Evolutionary conservation across 371 early-diverging fungal genomes (phyloP), one percentile per base, ranked within the genome.

Genomic region (Rhizopus arrhizus): DNA sequence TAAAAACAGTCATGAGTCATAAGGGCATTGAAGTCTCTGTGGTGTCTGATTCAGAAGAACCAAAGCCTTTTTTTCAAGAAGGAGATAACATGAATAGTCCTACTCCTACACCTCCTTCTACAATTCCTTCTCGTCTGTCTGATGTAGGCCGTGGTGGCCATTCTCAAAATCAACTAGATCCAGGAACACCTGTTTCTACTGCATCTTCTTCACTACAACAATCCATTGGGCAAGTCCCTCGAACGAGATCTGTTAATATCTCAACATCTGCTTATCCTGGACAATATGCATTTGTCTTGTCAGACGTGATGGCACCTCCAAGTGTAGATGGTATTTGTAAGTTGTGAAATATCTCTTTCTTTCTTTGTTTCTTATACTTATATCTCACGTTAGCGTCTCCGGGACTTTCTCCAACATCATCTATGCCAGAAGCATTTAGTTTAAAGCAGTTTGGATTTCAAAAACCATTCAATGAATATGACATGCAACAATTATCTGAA

Each of bases 391-490:
- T 48, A 64, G 64, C 52, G 4, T 60, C 65, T 40, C 56, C 71
- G 1, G 59, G 64, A 0, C 61, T 68, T 34, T 67, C 67, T 41
- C 71, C 71, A 16, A 68, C 72, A n/a, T 48, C 48, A 33, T 65
- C 61, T 29, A 68, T 62, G 60, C 58, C 65, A 9, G 80, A 79
- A 58, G 77, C 74, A 8, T 80, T 80, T 28, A 73, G 72, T 47
- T 42, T 80, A 34, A 70, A 72, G 42, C 80, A 80, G 33, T 80
- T 80, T 55, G 77, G 76, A 28, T 71, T 79, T 22, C 66, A 65
- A 56, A 69, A 68, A 7, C 53, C 65, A 13, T 9, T 48, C 4
- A 22, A 8, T 8, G 47, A 33, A 16, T 63, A 60, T 12, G 40
- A 59, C 9, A 56, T 70, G 59, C 59, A 70, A 3, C 29, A 52